Evolutionary conservation across 164 flowering plant species (phyloP), one percentile per base, ranked within the genome.

Genomic region (Vitis riparia): DNA sequence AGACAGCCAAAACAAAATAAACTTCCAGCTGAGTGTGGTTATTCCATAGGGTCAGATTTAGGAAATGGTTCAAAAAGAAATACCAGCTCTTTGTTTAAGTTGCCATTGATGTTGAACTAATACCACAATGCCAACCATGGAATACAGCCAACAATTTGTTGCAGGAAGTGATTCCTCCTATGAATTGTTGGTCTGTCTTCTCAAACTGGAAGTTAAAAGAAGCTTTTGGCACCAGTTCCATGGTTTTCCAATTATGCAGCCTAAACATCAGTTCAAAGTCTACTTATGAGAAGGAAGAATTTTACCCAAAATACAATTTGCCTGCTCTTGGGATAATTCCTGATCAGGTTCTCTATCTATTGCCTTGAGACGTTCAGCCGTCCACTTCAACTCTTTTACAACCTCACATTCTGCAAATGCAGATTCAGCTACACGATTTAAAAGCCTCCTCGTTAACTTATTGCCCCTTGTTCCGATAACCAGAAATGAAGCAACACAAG

Each of bases 331-430:
- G 3, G 77, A 78, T 57, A 89, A 62, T 63, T 77, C 83, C 71
- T 81, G 78, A 49, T 91, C 92, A 47, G 97, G 93, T 72, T 76
- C 68, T 66, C 58, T 76, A 69, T 90, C 97, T 11, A 85, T 53
- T 67, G 80, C 75, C 81, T 78, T 79, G 12, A 93, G 89, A 69
- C 72, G 83, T 66, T 80, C 81, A 62, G 83, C 88, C 94, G 91
- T 81, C 70, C 60, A 79, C 70, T 67, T 86, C 77, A 96, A 75
- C 75, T 96, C 98, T 85, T 86, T 96, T 3, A 83, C 55, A 37
- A 87, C 70, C 65, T 93, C 97, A 67, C 81, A 90, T 53, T 96
- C 99, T 27, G 82, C 51, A 1, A 77, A 71, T n/a, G 85, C 76
- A 49, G 83, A 66, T 73, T 76, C 86, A 44, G 59, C 59, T 60